A percentile compares a stretch with the other conserved stretches of the same genome.
Evolutionary conservation across 2,329 filamentous ascomycete genomes (phyloP).

Genomic region (Ophiostoma sp.): DNA sequence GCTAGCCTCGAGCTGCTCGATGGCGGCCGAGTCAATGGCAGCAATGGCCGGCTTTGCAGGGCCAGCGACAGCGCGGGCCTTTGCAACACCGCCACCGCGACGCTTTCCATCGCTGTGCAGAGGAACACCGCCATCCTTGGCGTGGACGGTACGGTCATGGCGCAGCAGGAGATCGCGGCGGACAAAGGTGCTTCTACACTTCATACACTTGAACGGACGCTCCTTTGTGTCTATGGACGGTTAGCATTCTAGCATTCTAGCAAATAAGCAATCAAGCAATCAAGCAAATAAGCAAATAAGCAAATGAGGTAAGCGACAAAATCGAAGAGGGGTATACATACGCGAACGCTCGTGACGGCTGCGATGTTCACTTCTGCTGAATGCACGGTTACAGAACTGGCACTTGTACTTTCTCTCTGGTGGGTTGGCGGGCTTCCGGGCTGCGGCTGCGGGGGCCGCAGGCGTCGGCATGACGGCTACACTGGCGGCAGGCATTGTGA

Average conservation of each 20-base stretch:
- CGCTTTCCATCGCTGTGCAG: constrained; percentile 93
- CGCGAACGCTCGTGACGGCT: constrained; percentile 96
- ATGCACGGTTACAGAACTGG: constrained; percentile 96
- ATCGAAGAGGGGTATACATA: constrained; percentile 53
- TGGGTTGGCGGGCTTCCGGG: constrained; percentile 68
- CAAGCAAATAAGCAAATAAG: background rate
- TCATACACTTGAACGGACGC: constrained; percentile 96
- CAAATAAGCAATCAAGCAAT: too few relatives aligned
- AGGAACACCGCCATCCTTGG: constrained; percentile 91
- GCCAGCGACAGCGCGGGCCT: constrained; percentile 55
- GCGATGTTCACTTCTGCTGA: constrained; percentile 94
- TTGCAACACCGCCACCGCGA: constrained; percentile 57
- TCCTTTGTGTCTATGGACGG: constrained; percentile 80
- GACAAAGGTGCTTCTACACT: constrained; percentile 97
- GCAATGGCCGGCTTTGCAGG: constrained; percentile 73
- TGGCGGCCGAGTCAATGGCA: constrained; percentile 69
- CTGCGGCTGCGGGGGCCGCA: constrained; percentile 55
- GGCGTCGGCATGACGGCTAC: constrained; percentile 60
- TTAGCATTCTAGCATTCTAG: background rate
- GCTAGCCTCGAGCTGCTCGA: constrained; percentile 90
- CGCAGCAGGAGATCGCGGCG: constrained; percentile 91
- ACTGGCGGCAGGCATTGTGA: constrained; percentile 64
- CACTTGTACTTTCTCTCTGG: constrained; percentile 99
- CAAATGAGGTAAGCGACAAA: too few relatives aligned
- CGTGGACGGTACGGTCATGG: constrained; percentile 96